Evolutionary conservation across 2,329 filamentous ascomycete genomes (phyloP), one percentile per base, ranked within the genome.

Genomic region (Ophiostoma sp.): DNA sequence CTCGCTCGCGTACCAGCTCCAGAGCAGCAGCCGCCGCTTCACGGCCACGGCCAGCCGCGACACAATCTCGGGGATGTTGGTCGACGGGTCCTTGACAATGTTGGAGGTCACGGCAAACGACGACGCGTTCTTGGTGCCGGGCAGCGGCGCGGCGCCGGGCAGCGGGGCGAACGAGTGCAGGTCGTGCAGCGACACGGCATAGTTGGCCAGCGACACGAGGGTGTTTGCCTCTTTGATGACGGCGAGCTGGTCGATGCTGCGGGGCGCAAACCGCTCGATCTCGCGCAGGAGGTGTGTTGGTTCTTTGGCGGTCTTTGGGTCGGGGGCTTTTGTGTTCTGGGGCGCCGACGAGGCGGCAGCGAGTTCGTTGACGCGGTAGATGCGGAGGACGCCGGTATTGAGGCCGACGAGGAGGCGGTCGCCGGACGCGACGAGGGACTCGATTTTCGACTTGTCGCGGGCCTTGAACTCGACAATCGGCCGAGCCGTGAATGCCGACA

Each of bases 1-100:
- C 81, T 98, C 95, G 83, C 93, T 95, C 78, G 97, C 94, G 76
- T 95, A 91, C 95, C 96, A 99, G 76, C 90, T 92, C 94, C 95
- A 99, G 70, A 97, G 81, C 72, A 98, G 79, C 68, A 99, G 84
- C 76, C 92, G 91, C 76, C 95, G 85, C 84, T 98, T 98, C 44
- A 97, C 92, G 4, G 93, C 93, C 13, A 99, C 94, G 7, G 93
- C 95, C 68, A 99, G 83, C 52, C 93, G 86, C 70, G 93, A 96
- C 74, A 98, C 94, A 70, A 99, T 96, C 74, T 94, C 92, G 0
- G 93, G 94, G 67, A 99, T 94, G 33, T 91, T 91, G 0, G 93
- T 97, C 67, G 88, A 87, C 6, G 89, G 82, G 79, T 99, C 95
- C 78, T 95, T 94, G 74, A 96, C 90, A 70, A 98, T 96, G 79